These are phyloP conservation scores for Aegilops umbellulata DNA, from an alignment of 176 grass and related monocot species.

Conservation along the genomic window DNA sequence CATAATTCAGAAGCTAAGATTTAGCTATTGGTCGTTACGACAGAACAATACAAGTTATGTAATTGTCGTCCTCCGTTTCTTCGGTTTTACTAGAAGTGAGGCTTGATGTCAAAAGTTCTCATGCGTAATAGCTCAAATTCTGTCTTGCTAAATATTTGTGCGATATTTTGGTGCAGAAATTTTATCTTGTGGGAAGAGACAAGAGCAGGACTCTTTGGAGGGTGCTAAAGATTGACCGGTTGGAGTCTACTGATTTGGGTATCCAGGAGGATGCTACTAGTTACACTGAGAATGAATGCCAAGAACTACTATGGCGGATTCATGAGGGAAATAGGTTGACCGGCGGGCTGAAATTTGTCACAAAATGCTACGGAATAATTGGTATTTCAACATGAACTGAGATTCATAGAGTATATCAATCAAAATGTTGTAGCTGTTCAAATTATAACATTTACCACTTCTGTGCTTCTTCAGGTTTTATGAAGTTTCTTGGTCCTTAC, in stretches of 20 bases:
- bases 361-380: conserved; percentile 93
- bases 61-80: conserved; percentile 3
- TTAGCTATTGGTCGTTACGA: background rate
- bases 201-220: conserved; percentile 73
- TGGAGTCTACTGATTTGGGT: conserved; percentile 58
- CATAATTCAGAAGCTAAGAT: conserved; percentile 16
- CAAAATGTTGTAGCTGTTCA: background rate
- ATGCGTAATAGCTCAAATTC: background rate
- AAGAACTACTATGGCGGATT: conserved; percentile 67
- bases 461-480: conserved; percentile 69
- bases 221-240: conserved; percentile 78
- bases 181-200: conserved; percentile 88
- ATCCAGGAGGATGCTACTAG: conserved; percentile 78
- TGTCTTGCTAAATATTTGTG: background rate
- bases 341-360: conserved; percentile 86
- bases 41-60: background rate
- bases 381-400: conserved; percentile 49
- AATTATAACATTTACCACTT: conserved; percentile 30
- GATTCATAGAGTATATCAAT: conserved; percentile 7
- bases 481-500: conserved; percentile 93
- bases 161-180: conserved; percentile 69
- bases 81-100: conserved; percentile 23
- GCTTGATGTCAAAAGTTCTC: background rate
- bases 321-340: conserved; percentile 82
- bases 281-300: conserved; percentile 67